Base-by-base conservation (phyloP, 495 filamentous ascomycete species). In the Aspergillus nidulans region DNA sequence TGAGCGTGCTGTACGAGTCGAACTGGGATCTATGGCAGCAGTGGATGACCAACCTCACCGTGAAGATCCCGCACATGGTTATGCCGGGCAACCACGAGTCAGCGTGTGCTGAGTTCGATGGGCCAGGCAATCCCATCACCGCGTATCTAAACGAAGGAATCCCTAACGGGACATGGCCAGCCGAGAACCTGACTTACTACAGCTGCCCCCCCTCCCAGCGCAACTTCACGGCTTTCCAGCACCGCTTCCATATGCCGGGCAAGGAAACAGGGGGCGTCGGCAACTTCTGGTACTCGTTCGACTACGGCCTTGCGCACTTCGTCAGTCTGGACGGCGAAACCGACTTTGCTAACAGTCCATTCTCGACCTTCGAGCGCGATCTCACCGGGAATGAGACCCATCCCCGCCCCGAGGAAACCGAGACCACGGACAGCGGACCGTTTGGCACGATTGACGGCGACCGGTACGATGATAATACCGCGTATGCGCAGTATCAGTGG, bases 271-370 rank as follows among this genome's bases (percentile, higher is more conserved):
- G 73, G 0, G 76, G 71, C 3, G 74, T 78, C 10, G 69, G 71
- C 0, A 78, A 77, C 66, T 82, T 82, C 66, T 82, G 80, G 80
- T 82, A 78, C 65, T 81, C 77, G 4, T 82, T 81, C 62, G 76
- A 82, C 60, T 74, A 78, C 65, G 79, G 79, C 41, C 72, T 79
- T 66, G 65, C 70, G n/a, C 79, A 82, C 61, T 72, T 72, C 52
- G 58, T 75, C 47, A 69, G 71, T 63, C 58, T 80, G 52, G 63
- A 80, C 65, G 77, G 70, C 2, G 76, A 80, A 53, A 81, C 79
- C 47, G 79, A 81, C 58, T 73, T 74, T 46, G 73, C 70, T 52
- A 55, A 74, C 53, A 71, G 69, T 53, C 70, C 71, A 20, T 70
- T 74, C 38, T 75, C 62, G 64, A 66, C 70, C 34, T 77, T 77